These are phyloP conservation scores for Microsporum audouinii DNA, from an alignment of 2,329 filamentous ascomycete genomes.

Conservation along the genomic window DNA sequence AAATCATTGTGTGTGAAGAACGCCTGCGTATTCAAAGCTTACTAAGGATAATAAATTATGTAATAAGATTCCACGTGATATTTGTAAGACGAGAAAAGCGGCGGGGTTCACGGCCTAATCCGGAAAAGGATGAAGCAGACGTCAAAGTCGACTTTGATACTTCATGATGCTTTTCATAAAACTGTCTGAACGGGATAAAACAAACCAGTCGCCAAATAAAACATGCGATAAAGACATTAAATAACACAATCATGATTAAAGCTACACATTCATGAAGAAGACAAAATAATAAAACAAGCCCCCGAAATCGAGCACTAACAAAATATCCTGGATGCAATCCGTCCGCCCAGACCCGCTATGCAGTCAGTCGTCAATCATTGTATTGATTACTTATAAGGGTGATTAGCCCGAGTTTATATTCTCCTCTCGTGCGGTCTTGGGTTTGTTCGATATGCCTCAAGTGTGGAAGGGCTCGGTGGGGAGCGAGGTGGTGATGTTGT, in stretches of 20 bases:
- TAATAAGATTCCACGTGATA: too few species aligned
- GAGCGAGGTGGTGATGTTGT: constrained; percentile 1
- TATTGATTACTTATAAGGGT: constrained; percentile 23
- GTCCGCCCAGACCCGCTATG: constrained; percentile 28
- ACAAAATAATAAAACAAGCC: constrained; percentile 18
- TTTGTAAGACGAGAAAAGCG: neutral
- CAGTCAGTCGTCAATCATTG: constrained; percentile 22
- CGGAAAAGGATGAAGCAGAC: neutral
- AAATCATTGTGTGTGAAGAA: too few species aligned
- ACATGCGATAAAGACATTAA: neutral
- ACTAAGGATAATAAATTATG: too few species aligned
- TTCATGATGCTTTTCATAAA: neutral
- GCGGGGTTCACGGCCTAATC: neutral
- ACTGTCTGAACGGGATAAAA: neutral
- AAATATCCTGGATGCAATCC: constrained; percentile 1
- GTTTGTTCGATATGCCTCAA: constrained; percentile 3
- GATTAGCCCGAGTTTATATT: constrained; percentile 14
- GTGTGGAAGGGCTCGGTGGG: neutral
- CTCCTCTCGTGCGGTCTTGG: constrained; percentile 3
- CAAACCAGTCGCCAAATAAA: neutral
- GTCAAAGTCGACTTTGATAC: neutral
- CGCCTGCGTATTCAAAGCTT: too few species aligned
- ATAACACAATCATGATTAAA: constrained; percentile 15
- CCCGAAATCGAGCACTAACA: constrained; percentile 15
- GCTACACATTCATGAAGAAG: constrained; percentile 20